Conservation (phyloP, 192 early-diverging fungal species). For the Pilaira anomala region DNA sequence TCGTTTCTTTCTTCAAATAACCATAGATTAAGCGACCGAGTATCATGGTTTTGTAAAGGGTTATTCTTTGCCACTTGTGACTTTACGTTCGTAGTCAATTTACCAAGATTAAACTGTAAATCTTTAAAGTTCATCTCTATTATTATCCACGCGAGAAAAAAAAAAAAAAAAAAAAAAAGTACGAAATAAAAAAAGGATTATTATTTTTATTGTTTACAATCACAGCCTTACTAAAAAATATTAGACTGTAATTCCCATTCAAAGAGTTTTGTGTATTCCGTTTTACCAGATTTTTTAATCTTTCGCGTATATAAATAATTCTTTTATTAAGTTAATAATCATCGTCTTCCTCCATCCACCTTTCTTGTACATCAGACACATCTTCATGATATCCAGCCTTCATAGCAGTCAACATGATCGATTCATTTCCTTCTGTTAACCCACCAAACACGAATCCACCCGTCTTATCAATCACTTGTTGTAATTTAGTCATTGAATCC, state of each 20-base stretch:
- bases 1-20: slow-evolving; percentile 33
- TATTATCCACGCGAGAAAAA: no score
- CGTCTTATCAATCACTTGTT: slow-evolving; percentile 83
- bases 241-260: no score
- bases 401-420: slow-evolving; percentile 65
- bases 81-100: slow-evolving; percentile 29
- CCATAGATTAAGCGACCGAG: slow-evolving; percentile 30
- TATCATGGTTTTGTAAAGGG: slow-evolving; percentile 34
- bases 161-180: no score
- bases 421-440: slow-evolving; percentile 71
- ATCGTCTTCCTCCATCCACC: slow-evolving; percentile 35
- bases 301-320: no score
- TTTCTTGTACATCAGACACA: slow-evolving; percentile 47
- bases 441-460: slow-evolving; percentile 90
- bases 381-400: slow-evolving; percentile 38
- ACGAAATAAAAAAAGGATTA: no score
- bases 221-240: no score
- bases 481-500: slow-evolving; percentile 72
- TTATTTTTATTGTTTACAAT: no score
- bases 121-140: slow-evolving; percentile 33
- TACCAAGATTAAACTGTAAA: slow-evolving; percentile 29
- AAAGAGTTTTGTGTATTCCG: no score
- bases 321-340: not conserved
- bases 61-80: slow-evolving; percentile 31
- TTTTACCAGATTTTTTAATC: no score